A percentile compares a stretch with the other conserved stretches of the same genome.
These are phyloP conservation scores for Trichoderma reesei DNA, from an alignment of 495 filamentous ascomycete genomes.

Conservation along the genomic window DNA sequence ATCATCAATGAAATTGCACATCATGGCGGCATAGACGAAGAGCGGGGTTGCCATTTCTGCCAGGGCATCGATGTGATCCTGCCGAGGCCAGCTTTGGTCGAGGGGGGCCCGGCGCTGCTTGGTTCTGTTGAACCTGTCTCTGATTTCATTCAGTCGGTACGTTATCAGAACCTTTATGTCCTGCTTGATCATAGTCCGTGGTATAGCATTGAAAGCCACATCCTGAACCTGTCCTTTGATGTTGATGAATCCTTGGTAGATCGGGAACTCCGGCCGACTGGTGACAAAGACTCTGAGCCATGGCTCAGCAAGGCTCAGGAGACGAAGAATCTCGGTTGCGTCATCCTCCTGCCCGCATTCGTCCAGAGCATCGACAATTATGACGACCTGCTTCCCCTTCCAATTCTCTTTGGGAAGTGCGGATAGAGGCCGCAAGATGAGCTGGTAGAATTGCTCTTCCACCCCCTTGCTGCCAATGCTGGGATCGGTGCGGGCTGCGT, in stretches of 20 bases:
- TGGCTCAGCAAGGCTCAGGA: constrained; percentile 21
- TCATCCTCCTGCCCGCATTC: constrained; percentile 38
- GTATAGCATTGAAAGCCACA: constrained; percentile 25
- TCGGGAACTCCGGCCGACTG: constrained; percentile 37
- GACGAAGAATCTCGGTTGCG: constrained; percentile 26
- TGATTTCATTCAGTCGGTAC: constrained; percentile 16
- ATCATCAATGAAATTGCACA: constrained; percentile 28
- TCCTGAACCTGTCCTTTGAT: constrained; percentile 21
- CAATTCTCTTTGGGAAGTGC: neutral
- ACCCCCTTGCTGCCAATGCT: constrained; percentile 28
- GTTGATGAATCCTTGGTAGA: constrained; percentile 24
- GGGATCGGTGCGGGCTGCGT: constrained; percentile 30
- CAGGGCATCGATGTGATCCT: constrained; percentile 21
- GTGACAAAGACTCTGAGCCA: constrained; percentile 21
- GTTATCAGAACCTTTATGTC: constrained; percentile 29
- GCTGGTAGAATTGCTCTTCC: constrained; percentile 38
- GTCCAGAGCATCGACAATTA: constrained; percentile 46
- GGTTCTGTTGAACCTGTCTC: constrained; percentile 18
- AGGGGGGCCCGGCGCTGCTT: constrained; percentile 7
- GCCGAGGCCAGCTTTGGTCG: constrained; percentile 31
- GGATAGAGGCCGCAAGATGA: constrained; percentile 35
- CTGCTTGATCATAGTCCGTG: constrained; percentile 20
- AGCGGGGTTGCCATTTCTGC: constrained; percentile 29
- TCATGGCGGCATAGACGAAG: constrained; percentile 37
- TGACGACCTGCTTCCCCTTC: constrained; percentile 14